Conservation (phyloP, 306 rosid genomes). For the Adenanthera pavonina region DNA sequence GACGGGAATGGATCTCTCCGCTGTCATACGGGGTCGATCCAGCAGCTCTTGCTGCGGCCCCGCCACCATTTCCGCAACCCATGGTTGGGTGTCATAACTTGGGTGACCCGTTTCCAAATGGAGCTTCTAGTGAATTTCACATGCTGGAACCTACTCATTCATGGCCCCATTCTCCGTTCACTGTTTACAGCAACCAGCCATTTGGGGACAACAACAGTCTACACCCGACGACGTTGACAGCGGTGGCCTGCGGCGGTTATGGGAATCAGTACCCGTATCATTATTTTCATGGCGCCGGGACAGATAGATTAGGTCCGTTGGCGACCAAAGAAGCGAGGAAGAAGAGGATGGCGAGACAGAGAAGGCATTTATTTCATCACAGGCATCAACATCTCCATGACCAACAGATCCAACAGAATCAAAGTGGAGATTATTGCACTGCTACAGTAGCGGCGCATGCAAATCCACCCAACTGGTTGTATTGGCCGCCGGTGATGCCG, state of each 20-base stretch:
- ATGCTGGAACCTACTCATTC: slow-evolving; percentile 48
- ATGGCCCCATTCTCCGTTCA: slow-evolving; percentile 54
- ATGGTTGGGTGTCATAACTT: slow-evolving; percentile 36
- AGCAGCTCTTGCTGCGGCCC: slow-evolving; percentile 28
- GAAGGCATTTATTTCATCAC: slow-evolving; percentile 50
- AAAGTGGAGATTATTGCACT: slow-evolving; percentile 12
- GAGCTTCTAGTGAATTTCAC: slow-evolving; percentile 35
- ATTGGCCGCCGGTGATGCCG: not conserved
- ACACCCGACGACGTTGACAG: not conserved
- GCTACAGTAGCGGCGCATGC: slow-evolving; percentile 23
- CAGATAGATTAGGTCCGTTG: slow-evolving; percentile 47
- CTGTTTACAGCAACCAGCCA: slow-evolving; percentile 21
- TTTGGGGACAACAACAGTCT: slow-evolving; percentile 44
- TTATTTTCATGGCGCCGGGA: slow-evolving; percentile 30
- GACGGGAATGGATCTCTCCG: slow-evolving; percentile 35
- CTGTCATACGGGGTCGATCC: slow-evolving; percentile 28
- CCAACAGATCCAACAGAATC: slow-evolving; percentile 37
- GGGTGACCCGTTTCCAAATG: slow-evolving; percentile 30
- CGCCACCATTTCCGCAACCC: slow-evolving; percentile 36
- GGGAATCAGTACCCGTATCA: slow-evolving; percentile 9
- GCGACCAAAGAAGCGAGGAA: slow-evolving; percentile 78
- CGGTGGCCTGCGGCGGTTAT: not conserved
- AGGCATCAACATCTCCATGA: slow-evolving; percentile 35
- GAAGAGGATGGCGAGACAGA: slow-evolving; percentile 80
- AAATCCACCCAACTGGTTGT: not conserved